Evolutionary conservation across 176 grass and related monocot genomes (phyloP).

Genomic region (Hyparrhenia diplandra): DNA sequence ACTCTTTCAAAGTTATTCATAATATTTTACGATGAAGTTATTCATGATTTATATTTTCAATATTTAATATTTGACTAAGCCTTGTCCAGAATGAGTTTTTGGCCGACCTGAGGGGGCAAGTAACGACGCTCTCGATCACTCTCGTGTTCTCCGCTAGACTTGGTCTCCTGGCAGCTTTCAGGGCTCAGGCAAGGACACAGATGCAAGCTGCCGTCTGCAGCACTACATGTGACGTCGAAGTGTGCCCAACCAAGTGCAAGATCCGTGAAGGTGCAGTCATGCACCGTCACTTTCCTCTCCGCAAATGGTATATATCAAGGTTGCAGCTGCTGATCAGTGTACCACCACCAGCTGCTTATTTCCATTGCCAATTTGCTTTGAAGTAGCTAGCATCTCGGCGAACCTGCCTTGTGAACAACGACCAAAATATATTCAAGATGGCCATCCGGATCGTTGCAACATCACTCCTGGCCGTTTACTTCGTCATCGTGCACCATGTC

Average conservation of each 20-base stretch:
- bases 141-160: conserved; percentile 14
- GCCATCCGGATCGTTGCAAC: not conserved
- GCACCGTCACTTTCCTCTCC: not conserved
- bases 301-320: not conserved
- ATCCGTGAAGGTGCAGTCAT: not conserved
- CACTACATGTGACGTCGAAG: too few relatives aligned
- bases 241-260: not conserved
- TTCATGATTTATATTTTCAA: too few relatives aligned
- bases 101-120: too few relatives aligned
- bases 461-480: not conserved
- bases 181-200: not conserved
- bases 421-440: conserved; percentile 5
- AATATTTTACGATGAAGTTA: too few relatives aligned
- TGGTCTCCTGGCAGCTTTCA: not conserved
- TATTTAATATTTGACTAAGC: too few relatives aligned
- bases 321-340: not conserved
- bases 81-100: too few relatives aligned
- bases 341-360: not conserved
- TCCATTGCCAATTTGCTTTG: not conserved
- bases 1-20: too few relatives aligned
- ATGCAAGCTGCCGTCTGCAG: not conserved
- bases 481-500: not conserved
- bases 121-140: not conserved
- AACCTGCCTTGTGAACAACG: too few relatives aligned
- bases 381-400: not conserved